Base-by-base conservation (phyloP, 331 rosid genomes). In the Stylosanthes scabra region DNA sequence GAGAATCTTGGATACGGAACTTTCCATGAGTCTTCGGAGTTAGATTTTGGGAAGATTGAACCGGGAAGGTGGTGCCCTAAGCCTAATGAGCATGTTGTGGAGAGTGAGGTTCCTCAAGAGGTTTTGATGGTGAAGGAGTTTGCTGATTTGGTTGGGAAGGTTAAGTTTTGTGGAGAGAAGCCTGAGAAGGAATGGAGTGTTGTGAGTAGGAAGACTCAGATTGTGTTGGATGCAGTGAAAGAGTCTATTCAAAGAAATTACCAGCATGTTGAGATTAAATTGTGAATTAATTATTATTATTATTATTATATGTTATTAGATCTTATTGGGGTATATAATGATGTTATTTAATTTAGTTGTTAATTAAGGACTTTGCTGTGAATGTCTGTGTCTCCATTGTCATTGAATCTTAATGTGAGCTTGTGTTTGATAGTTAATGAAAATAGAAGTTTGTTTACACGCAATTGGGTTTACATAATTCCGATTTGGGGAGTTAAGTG, bases 201-300 rank as follows among this genome's bases (percentile, higher is more conserved):
- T 60, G 4, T 44, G 42, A 81, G 79, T 55, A 76, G 82, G 13
- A 81, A 76, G 72, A 76, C 82, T 76, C 85, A 81, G 6, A 0
- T 76, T 0, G 85, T 81, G 34, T 72, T 81, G 85, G 85, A 81
- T 76, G 85, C 85, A 1, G 92, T 85, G 45, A 81, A 71, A 45
- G 82, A 76, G 28, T 81, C 85, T n/a, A 81, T 81, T 67, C 16
- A 66, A 40, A 81, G 2, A 52, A 79, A 72, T n/a, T 76, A 76
- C 54, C 71, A 72, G 14, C 61, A 51, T 20, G 72, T 81, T 66
- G 67, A 76, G 54, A 66, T 81, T 31, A 31, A 31, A 31, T 31
- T 31, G 37, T 31, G 37, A 31, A 31, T 31, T 31, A n/a, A n/a
- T n/a, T n/a, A n/a, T 20, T 20, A 31, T 31, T 31, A 31, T 31